Evolutionary conservation across 2,329 filamentous ascomycete species (phyloP).

Genomic region (Colletotrichum sp.): DNA sequence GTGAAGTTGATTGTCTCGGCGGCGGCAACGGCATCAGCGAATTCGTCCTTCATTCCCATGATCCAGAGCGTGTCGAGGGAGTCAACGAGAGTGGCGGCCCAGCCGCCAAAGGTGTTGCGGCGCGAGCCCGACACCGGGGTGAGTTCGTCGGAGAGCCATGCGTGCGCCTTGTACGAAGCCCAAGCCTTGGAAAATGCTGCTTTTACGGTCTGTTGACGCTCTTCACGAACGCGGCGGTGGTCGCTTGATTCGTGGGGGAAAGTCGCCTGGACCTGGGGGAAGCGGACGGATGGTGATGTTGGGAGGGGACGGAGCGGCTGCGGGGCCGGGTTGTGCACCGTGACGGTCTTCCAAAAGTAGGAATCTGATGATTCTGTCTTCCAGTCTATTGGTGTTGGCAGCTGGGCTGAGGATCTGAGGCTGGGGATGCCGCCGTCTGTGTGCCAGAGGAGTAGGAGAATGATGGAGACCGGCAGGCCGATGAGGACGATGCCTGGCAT

Average conservation of each 20-base stretch:
- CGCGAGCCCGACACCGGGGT: conserved; percentile 50
- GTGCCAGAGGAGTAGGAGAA: conserved; percentile 10
- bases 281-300: conserved; percentile 27
- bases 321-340: conserved; percentile 22
- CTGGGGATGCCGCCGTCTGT: background rate
- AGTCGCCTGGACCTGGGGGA: conserved; percentile 36
- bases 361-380: background rate
- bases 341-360: conserved; percentile 24
- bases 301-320: conserved; percentile 33
- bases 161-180: conserved; percentile 55
- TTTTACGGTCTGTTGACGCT: conserved; percentile 42
- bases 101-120: conserved; percentile 56
- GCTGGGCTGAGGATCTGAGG: background rate
- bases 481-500: background rate
- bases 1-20: conserved; percentile 54
- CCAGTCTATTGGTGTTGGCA: background rate
- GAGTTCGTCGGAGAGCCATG: conserved; percentile 59
- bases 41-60: conserved; percentile 63
- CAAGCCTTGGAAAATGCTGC: conserved; percentile 49
- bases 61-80: conserved; percentile 67
- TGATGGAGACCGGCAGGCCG: background rate
- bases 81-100: conserved; percentile 66
- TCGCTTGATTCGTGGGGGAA: conserved; percentile 29
- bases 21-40: conserved; percentile 56
- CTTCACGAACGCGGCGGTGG: conserved; percentile 24